phyloP scores from a whole-genome alignment of 257 asterid species.

The Orobanche coerulescens region DNA sequence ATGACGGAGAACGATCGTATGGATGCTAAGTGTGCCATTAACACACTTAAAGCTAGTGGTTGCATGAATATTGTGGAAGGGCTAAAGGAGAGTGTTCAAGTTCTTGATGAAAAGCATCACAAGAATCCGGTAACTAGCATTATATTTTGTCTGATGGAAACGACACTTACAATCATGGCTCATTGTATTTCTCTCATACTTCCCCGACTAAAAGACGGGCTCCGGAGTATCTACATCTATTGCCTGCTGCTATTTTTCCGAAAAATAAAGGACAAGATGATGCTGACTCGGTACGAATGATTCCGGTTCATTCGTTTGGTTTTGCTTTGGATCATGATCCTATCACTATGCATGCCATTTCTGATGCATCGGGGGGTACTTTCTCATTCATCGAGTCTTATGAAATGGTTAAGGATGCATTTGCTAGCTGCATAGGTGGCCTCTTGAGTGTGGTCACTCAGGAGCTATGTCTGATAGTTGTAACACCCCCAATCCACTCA shows the following conservation, averaged over 20 bases:
- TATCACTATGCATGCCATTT: slow-evolving; percentile 22
- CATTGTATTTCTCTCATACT: background rate
- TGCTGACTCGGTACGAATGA: background rate
- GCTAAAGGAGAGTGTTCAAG: slow-evolving; percentile 22
- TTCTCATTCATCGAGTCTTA: slow-evolving; percentile 29
- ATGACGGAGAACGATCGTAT: slow-evolving; percentile 19
- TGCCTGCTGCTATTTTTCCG: slow-evolving; percentile 28
- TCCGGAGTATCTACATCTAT: slow-evolving; percentile 18
- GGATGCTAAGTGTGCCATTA: slow-evolving; percentile 11
- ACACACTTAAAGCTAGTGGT: slow-evolving; percentile 1
- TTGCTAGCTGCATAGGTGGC: slow-evolving; percentile 30
- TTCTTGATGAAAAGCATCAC: slow-evolving; percentile 22
- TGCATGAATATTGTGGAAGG: slow-evolving; percentile 26
- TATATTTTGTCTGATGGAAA: slow-evolving; percentile 30
- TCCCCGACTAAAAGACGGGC: background rate
- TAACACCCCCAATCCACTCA: no score
- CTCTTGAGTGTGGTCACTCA: slow-evolving; percentile 27
- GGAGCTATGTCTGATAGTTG: slow-evolving; percentile 16
- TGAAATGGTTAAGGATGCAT: slow-evolving; percentile 29
- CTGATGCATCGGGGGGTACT: slow-evolving; percentile 28
- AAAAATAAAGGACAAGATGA: background rate
- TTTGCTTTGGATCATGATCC: slow-evolving; percentile 32
- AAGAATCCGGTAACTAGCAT: slow-evolving; percentile 28
- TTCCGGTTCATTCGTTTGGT: slow-evolving; percentile 30
- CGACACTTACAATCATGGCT: slow-evolving; percentile 16